These are phyloP conservation scores for Bruguiera gymnorhiza DNA, from an alignment of 345 rosid genomes.

Conservation along the genomic window DNA sequence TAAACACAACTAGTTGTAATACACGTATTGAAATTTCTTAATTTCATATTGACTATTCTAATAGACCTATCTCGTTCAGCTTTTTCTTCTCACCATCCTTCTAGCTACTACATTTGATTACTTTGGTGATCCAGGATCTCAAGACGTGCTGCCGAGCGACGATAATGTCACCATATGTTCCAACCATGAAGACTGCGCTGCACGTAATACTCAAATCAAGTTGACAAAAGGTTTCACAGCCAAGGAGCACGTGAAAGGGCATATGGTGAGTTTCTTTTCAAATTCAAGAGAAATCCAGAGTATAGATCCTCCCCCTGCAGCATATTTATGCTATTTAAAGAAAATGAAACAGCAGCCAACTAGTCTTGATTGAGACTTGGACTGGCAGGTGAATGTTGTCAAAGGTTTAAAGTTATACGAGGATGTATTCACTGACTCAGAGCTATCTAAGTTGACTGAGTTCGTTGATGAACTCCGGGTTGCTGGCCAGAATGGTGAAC, in stretches of 20 bases:
- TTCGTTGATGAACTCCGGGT: constrained; percentile 57
- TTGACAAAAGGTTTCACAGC: constrained; percentile 79
- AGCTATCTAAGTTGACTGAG: constrained; percentile 62
- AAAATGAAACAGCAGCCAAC: constrained; percentile 12
- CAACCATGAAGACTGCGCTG: constrained; percentile 62
- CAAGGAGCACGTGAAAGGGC: constrained; percentile 90
- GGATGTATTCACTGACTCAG: constrained; percentile 57
- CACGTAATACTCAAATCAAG: constrained; percentile 53
- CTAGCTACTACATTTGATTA: not conserved
- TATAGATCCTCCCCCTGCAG: constrained; percentile 11
- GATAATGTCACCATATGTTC: constrained; percentile 51
- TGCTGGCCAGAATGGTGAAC: constrained; percentile 81
- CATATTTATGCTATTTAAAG: constrained; percentile 8
- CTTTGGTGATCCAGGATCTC: constrained; percentile 52
- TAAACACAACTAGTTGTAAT: not conserved
- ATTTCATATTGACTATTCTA: not conserved
- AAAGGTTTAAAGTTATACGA: constrained; percentile 90
- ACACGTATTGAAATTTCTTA: not conserved
- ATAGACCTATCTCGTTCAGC: not conserved
- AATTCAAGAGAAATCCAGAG: constrained; percentile 5
- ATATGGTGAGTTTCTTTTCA: constrained; percentile 63
- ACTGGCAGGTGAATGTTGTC: constrained; percentile 86
- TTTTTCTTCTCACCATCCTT: not conserved
- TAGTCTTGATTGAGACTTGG: constrained; percentile 26
- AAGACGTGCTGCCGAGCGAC: constrained; percentile 48